Conservation (phyloP, 2,329 filamentous ascomycete species). For the Phialophora expanda region DNA sequence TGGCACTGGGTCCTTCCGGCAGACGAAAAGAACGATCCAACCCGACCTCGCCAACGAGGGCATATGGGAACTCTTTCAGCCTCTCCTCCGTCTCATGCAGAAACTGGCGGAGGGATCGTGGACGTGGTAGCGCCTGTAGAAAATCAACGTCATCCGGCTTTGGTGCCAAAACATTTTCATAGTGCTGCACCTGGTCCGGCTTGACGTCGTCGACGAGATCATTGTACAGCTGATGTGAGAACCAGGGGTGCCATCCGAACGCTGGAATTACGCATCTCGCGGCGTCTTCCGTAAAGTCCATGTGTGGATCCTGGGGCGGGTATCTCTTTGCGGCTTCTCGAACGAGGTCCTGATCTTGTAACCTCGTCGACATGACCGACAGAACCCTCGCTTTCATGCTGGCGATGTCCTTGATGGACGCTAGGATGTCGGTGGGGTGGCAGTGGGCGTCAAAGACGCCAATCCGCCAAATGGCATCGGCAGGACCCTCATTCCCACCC, state of each 20-base stretch:
- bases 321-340: constrained; percentile 52
- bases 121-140: constrained; percentile 58
- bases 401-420: constrained; percentile 59
- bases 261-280: constrained; percentile 61
- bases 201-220: constrained; percentile 42
- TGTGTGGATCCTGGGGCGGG: constrained; percentile 13
- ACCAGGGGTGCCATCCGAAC: constrained; percentile 74
- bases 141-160: constrained; percentile 54
- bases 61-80: constrained; percentile 58
- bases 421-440: constrained; percentile 69
- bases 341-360: constrained; percentile 66
- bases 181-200: constrained; percentile 55
- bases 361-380: constrained; percentile 67
- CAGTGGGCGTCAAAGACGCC: constrained; percentile 70
- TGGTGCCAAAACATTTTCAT: constrained; percentile 59
- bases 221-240: constrained; percentile 65
- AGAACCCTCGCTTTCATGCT: constrained; percentile 63
- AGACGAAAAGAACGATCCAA: constrained; percentile 67
- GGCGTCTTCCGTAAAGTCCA: constrained; percentile 23
- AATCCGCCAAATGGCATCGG: constrained; percentile 56
- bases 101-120: constrained; percentile 59
- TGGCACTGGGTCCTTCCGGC: constrained; percentile 55
- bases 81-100: constrained; percentile 56
- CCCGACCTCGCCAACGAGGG: constrained; percentile 67
- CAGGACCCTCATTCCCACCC: constrained; percentile 6